These are phyloP conservation scores for Teratosphaeria epicoccoides DNA, from an alignment of 2,329 filamentous ascomycete genomes.

Conservation along the genomic window DNA sequence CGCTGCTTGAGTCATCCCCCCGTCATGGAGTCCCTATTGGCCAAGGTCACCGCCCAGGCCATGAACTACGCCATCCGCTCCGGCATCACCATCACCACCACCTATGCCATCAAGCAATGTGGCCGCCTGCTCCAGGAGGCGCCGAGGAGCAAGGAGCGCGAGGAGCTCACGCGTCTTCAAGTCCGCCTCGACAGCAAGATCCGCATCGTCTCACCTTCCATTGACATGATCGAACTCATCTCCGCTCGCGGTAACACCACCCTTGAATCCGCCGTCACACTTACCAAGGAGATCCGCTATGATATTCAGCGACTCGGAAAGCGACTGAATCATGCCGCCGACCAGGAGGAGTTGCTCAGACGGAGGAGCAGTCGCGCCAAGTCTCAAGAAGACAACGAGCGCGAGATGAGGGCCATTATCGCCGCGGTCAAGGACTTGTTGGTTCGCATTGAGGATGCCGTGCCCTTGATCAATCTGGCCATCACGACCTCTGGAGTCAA, in stretches of 20 bases:
- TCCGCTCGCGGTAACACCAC: constrained; percentile 66
- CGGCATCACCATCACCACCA: constrained; percentile 74
- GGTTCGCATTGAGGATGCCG: constrained; percentile 73
- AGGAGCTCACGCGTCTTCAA: constrained; percentile 64
- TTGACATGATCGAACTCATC: constrained; percentile 86
- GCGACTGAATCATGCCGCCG: constrained; percentile 59
- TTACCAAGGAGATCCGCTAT: constrained; percentile 72
- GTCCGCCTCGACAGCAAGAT: constrained; percentile 75
- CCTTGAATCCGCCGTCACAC: constrained; percentile 71
- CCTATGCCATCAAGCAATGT: constrained; percentile 75
- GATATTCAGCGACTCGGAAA: constrained; percentile 74
- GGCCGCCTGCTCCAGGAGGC: constrained; percentile 64
- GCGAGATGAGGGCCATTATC: constrained; percentile 60
- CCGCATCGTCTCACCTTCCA: constrained; percentile 80
- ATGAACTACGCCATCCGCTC: constrained; percentile 89
- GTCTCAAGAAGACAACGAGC: constrained; percentile 46
- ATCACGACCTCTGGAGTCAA: constrained; percentile 89
- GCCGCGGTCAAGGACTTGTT: constrained; percentile 65
- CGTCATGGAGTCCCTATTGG: constrained; percentile 60
- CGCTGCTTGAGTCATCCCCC: neutral
- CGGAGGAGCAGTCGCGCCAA: constrained; percentile 36
- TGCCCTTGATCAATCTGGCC: constrained; percentile 83
- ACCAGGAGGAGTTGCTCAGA: constrained; percentile 46
- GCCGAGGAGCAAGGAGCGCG: constrained; percentile 56
- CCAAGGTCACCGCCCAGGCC: constrained; percentile 63